Conservation (phyloP, 1,284 basidiomycete genomes). For the Puccinia sorghi region DNA sequence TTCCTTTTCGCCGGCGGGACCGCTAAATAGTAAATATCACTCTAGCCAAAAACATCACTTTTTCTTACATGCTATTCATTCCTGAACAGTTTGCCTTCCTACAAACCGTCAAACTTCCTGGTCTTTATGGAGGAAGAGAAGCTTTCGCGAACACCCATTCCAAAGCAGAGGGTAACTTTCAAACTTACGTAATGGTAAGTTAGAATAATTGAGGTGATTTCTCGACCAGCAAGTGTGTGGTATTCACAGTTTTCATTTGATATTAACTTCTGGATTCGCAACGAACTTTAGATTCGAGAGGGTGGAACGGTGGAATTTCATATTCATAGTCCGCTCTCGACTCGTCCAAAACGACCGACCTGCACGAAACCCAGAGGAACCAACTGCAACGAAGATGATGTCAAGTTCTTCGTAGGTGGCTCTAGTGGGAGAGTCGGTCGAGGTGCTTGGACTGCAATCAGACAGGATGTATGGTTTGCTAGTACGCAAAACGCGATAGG, state of each 20-base stretch:
- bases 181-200: constrained; percentile 13
- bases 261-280: background rate
- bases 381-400: background rate
- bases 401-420: background rate
- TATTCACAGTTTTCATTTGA: background rate
- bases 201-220: background rate
- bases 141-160: background rate
- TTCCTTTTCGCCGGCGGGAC: background rate
- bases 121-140: constrained; percentile 12
- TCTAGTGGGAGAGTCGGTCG: background rate
- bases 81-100: constrained; percentile 15
- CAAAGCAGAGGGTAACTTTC: background rate
- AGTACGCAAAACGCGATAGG: background rate
- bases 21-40: background rate
- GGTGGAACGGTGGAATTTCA: constrained; percentile 8
- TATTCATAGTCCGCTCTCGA: background rate
- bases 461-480: constrained; percentile 25
- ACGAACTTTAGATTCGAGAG: background rate
- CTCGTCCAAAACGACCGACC: background rate
- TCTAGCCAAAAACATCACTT: constrained; percentile 4
- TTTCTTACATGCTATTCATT: constrained; percentile 17
- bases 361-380: background rate
- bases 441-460: constrained; percentile 11
- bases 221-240: too few relatives aligned
- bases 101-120: background rate